These are phyloP conservation scores for Gentiana dahurica DNA, from an alignment of 257 asterid species.

Conservation along the genomic window DNA sequence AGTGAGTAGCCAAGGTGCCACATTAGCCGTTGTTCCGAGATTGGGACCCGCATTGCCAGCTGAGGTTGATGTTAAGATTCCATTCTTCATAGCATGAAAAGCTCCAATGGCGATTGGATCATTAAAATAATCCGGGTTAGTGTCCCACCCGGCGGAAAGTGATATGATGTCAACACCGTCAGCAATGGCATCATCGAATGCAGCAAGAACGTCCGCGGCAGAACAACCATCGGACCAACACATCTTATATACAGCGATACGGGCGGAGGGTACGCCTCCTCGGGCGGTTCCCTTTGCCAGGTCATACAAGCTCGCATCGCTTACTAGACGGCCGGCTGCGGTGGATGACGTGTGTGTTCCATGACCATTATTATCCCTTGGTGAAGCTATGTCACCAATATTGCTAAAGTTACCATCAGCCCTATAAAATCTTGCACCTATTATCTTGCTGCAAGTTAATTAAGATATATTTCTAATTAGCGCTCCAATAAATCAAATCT, in stretches of 20 bases:
- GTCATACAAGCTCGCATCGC: conserved; percentile 9
- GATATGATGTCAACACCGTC: not conserved
- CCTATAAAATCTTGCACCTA: conserved; percentile 35
- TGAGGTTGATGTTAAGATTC: too few relatives aligned
- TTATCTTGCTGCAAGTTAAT: conserved; percentile 10
- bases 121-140: too few relatives aligned
- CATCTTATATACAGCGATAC: conserved; percentile 13
- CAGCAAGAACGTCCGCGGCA: conserved; percentile 10
- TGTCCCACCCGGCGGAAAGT: too few relatives aligned
- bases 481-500: too few relatives aligned
- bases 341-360: conserved; percentile 69
- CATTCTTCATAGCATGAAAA: too few relatives aligned
- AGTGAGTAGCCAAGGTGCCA: too few relatives aligned
- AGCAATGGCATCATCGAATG: not conserved
- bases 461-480: not conserved
- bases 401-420: conserved; percentile 8
- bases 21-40: too few relatives aligned
- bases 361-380: conserved; percentile 49
- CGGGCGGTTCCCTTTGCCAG: conserved; percentile 10
- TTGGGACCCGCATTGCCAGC: too few relatives aligned
- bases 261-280: conserved; percentile 13
- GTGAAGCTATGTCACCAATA: conserved; percentile 25
- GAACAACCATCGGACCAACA: conserved; percentile 13
- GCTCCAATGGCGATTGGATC: too few relatives aligned
- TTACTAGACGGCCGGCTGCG: conserved; percentile 26